Evolutionary conservation across 2,329 filamentous ascomycete species (phyloP).

Genomic region (Ophiostoma novo-ulmi): DNA sequence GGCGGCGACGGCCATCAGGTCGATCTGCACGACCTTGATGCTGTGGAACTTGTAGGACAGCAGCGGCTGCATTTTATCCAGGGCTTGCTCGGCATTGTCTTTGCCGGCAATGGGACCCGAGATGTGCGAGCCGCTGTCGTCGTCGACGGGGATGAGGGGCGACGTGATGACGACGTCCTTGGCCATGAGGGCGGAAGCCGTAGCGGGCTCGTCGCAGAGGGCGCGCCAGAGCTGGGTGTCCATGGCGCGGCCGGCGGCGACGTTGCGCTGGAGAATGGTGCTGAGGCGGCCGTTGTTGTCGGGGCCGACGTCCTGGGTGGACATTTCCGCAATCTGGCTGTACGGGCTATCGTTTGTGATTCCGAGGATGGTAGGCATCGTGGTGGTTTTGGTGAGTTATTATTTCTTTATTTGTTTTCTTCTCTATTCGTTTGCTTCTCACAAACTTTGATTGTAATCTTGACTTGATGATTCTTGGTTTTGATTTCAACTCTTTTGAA

Average conservation of each 20-base stretch:
- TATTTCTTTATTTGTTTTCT: background rate
- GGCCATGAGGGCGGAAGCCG: constrained; percentile 37
- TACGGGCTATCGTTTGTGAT: constrained; percentile 32
- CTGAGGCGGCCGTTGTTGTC: constrained; percentile 34
- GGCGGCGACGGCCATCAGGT: constrained; percentile 37
- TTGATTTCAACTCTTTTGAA: background rate
- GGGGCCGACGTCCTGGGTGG: constrained; percentile 24
- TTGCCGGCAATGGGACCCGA: constrained; percentile 29
- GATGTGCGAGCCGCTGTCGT: background rate
- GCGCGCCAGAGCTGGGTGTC: constrained; percentile 39
- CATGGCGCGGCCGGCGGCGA: constrained; percentile 36
- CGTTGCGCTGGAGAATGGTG: constrained; percentile 40
- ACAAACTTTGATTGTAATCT: background rate
- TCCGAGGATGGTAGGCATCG: constrained; percentile 34
- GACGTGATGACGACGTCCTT: constrained; percentile 39
- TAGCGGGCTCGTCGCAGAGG: constrained; percentile 36
- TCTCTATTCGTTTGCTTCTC: background rate
- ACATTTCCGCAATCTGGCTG: constrained; percentile 18
- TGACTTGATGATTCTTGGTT: background rate
- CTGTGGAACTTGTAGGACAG: constrained; percentile 35
- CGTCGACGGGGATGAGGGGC: constrained; percentile 31
- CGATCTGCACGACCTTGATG: constrained; percentile 37
- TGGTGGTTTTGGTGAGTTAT: background rate
- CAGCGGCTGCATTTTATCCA: constrained; percentile 32
- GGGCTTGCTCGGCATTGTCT: constrained; percentile 32